Base-by-base conservation (phyloP, 495 filamentous ascomycete species). In the Chlorociboria aeruginascens region DNA sequence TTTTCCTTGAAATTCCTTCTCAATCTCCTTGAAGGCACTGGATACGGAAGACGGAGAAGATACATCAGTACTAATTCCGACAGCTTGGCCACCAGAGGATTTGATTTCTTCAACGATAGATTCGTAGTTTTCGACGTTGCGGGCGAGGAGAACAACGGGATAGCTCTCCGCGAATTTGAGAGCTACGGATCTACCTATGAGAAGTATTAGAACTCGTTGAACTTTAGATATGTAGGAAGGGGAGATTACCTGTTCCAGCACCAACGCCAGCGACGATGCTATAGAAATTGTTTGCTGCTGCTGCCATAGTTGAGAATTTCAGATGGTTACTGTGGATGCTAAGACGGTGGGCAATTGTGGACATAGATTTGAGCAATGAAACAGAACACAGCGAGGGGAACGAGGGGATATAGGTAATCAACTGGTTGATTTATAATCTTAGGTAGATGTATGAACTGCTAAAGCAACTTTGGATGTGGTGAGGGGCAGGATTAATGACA, bases 181-280 rank as follows among this genome's bases (percentile, higher is more conserved):
- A 14, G 82, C 81, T 28, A 84, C 45, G 33, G 55, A 52, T 12
- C 54, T 42, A 25, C 57, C 57, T 76, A 46, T 44, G 33, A 14
- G 20, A 16, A 16, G 12, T 49, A 31, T 36, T 42, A 51, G 48
- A 6, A 10, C 9, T 10, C 2, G 33, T 36, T 11, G 2, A 2
- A 14, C 2, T 36, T 11, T 11, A 2, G 10, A 11, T 36, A 36
- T 36, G 10, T 11, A 36, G 1, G 13, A 36, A 36, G 13, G 33
- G 33, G 33, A 36, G 13, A 0, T n/a, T 69, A 69, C 81, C 54
- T 0, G 83, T 87, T 48, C 85, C 85, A 32, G 79, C 69, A 16
- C 85, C 85, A 32, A 83, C 83, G 39, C 85, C 84, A 45, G 83
- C 85, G 53, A 89, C 73, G 49, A 88, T 70, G 45, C 83, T 82